A percentile compares a stretch with the other conserved stretches of the same genome.
Conservation (phyloP, 805 yeast genomes). For the Limtongia smithiae region DNA sequence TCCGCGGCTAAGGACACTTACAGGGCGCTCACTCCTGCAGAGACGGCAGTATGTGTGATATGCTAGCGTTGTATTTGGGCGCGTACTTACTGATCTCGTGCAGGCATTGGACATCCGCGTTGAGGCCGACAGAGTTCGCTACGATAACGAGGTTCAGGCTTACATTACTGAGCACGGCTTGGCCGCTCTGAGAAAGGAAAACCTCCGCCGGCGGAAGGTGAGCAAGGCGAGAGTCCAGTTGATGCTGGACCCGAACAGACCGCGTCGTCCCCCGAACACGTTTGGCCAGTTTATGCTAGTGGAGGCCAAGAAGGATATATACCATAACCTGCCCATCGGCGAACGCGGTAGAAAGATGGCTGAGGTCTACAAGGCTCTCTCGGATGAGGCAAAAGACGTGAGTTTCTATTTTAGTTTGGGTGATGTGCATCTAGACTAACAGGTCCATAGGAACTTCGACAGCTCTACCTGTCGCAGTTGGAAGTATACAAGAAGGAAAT, state of each 20-base stretch:
- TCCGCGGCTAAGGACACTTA: neutral
- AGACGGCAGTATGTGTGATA: conserved; percentile 6
- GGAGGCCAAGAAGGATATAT: too few species aligned
- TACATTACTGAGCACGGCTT: conserved; percentile 7
- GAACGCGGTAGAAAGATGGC: conserved; percentile 1
- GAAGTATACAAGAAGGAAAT: conserved; percentile 1
- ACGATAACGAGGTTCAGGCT: conserved; percentile 15
- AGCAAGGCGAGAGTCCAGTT: conserved; percentile 2
- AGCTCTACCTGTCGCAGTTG: too few species aligned
- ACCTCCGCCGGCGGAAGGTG: conserved; percentile 6
- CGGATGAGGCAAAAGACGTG: conserved; percentile 1
- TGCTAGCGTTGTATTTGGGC: neutral
- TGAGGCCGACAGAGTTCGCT: conserved; percentile 11
- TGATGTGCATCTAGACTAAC: too few species aligned
- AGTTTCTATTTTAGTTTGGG: neutral
- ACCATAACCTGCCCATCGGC: neutral
- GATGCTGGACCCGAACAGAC: conserved; percentile 14
- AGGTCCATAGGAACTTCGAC: too few species aligned
- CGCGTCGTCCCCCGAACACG: conserved; percentile 5
- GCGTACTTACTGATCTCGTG: too few species aligned
- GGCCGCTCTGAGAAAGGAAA: conserved; percentile 9
- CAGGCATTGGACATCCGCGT: conserved; percentile 1
- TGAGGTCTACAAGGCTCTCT: conserved; percentile 1
- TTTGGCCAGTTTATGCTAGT: conserved; percentile 5
- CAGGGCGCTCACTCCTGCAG: conserved; percentile 10